Evolutionary conservation across 805 yeast genomes (phyloP).

Genomic region (Candida coquimbonensis): DNA sequence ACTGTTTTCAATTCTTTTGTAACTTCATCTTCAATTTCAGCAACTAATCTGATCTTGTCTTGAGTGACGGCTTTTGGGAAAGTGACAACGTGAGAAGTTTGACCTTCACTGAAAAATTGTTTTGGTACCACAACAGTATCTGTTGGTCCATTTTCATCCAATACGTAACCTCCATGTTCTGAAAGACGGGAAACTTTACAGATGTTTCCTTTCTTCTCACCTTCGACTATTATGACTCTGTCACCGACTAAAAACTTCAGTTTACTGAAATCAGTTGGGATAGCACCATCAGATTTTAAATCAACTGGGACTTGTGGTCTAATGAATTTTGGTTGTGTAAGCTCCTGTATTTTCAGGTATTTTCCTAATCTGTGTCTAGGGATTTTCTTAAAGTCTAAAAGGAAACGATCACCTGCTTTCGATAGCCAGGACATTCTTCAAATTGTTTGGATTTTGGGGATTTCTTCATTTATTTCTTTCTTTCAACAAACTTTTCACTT

Average conservation of each 20-base stretch:
- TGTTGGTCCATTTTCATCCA: conserved; percentile 64
- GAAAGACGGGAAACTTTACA: conserved; percentile 56
- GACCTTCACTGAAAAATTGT: conserved; percentile 64
- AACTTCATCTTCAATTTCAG: conserved; percentile 59
- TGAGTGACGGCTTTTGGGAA: conserved; percentile 59
- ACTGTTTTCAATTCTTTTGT: conserved; percentile 59
- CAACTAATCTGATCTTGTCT: conserved; percentile 65
- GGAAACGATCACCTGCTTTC: conserved; percentile 31
- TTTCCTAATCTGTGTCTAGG: conserved; percentile 25
- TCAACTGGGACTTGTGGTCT: conserved; percentile 27
- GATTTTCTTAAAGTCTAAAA: conserved; percentile 24
- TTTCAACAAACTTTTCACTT: background rate
- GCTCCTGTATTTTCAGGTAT: conserved; percentile 24
- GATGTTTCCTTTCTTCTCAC: conserved; percentile 67
- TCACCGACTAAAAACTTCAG: conserved; percentile 71
- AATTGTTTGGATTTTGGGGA: too few relatives aligned
- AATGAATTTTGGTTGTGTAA: conserved; percentile 30
- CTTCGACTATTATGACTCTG: conserved; percentile 63
- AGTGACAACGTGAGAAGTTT: conserved; percentile 61
- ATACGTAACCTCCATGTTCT: conserved; percentile 54
- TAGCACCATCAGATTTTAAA: conserved; percentile 24
- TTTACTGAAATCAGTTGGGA: conserved; percentile 40
- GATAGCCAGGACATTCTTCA: conserved; percentile 23
- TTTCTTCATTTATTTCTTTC: background rate
- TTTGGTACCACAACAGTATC: conserved; percentile 63